These are phyloP conservation scores for Theileria orientalis DNA, from an alignment of 169 alveolate species.

Conservation along the genomic window DNA sequence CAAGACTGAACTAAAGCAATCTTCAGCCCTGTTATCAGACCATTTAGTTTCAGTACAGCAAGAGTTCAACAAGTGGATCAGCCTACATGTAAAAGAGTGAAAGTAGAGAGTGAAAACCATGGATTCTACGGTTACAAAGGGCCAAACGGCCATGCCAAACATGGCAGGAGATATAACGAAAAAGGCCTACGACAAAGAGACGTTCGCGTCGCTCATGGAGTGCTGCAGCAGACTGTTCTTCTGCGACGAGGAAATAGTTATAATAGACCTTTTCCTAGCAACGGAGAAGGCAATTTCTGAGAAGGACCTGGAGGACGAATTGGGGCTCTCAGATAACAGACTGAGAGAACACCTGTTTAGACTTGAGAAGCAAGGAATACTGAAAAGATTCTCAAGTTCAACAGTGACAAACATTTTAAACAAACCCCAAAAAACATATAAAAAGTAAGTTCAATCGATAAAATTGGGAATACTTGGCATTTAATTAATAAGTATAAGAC, in stretches of 20 bases:
- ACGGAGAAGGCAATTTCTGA: conserved; percentile 67
- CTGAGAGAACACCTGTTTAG: conserved; percentile 59
- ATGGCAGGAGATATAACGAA: conserved; percentile 42
- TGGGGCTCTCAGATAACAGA: conserved; percentile 66
- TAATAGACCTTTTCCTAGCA: conserved; percentile 66
- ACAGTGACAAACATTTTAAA: conserved; percentile 18
- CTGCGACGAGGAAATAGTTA: conserved; percentile 74
- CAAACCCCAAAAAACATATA: conserved; percentile 27
- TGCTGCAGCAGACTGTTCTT: conserved; percentile 67
- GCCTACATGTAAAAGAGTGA: conserved; percentile 23
- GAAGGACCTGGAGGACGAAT: conserved; percentile 64
- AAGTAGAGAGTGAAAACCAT: conserved; percentile 9
- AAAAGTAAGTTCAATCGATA: conserved; percentile 22
- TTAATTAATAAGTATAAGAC: conserved; percentile 33
- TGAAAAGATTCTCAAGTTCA: conserved; percentile 37
- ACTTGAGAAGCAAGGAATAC: conserved; percentile 61
- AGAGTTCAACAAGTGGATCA: conserved; percentile 57
- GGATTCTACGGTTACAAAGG: background rate
- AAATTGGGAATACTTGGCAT: conserved; percentile 18
- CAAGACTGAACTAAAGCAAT: conserved; percentile 10
- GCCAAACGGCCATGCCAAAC: conserved; percentile 22
- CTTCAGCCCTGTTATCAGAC: conserved; percentile 29
- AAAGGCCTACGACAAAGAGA: conserved; percentile 66
- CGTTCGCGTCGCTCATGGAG: conserved; percentile 64
- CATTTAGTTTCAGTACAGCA: conserved; percentile 53